These are phyloP conservation scores for Clonostachys sp. DNA, from an alignment of 2,329 filamentous ascomycete species.

Conservation along the genomic window DNA sequence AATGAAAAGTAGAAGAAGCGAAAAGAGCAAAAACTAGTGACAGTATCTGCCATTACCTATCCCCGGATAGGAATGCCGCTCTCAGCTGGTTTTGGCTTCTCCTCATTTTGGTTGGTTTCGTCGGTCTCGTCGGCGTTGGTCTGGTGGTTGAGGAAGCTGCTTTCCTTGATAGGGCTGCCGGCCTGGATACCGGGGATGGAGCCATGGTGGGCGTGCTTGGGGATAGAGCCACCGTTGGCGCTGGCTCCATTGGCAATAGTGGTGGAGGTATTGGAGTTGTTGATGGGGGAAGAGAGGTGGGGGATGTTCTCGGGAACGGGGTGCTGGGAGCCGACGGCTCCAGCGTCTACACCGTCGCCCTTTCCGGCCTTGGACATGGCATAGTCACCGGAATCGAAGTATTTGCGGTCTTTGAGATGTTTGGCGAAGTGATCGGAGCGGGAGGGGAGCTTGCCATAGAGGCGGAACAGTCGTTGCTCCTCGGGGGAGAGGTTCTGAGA, in stretches of 20 bases:
- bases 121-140: conserved; percentile 60
- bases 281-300: conserved; percentile 69
- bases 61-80: conserved; percentile 58
- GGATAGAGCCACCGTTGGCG: conserved; percentile 23
- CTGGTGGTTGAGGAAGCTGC: conserved; percentile 79
- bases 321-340: conserved; percentile 90
- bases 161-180: conserved; percentile 86
- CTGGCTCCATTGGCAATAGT: conserved; percentile 15
- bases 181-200: conserved; percentile 47
- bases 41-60: conserved; percentile 21
- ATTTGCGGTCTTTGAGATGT: conserved; percentile 98
- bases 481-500: conserved; percentile 82
- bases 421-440: conserved; percentile 96
- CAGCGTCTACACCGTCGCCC: conserved; percentile 88
- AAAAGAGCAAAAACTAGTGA: too few species aligned
- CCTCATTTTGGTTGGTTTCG: conserved; percentile 25
- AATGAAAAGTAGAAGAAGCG: too few species aligned
- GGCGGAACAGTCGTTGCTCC: conserved; percentile 92
- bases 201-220: conserved; percentile 33
- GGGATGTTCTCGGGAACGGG: conserved; percentile 94
- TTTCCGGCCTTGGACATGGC: conserved; percentile 97
- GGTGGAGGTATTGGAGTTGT: conserved; percentile 18
- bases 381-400: conserved; percentile 96
- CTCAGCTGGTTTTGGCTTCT: conserved; percentile 31
- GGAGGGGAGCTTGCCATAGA: conserved; percentile 96